These are phyloP conservation scores for Chondrus crispus DNA, from an alignment of 23 red algal genomes.

Conservation along the genomic window DNA sequence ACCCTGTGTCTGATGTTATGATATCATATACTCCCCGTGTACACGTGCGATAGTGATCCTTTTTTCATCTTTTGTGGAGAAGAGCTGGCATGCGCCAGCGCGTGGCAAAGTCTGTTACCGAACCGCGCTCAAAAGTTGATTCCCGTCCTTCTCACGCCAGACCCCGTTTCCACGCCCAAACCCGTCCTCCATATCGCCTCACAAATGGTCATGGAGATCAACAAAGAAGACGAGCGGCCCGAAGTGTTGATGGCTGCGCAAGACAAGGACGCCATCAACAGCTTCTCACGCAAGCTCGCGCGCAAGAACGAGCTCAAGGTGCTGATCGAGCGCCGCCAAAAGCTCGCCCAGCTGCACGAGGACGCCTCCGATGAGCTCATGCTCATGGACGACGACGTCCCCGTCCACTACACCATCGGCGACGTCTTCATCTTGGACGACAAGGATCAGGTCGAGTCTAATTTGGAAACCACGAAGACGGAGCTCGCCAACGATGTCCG, in stretches of 20 bases:
- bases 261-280: conserved; percentile 62
- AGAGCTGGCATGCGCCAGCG: too few relatives aligned
- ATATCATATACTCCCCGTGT: too few relatives aligned
- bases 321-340: conserved; percentile 34
- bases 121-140: too few relatives aligned
- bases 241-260: conserved; percentile 23
- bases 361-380: conserved; percentile 55
- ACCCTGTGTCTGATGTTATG: too few relatives aligned
- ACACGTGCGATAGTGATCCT: too few relatives aligned
- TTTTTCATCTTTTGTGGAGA: too few relatives aligned
- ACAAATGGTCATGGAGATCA: conserved; percentile 53
- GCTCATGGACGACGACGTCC: conserved; percentile 53
- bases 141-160: too few relatives aligned
- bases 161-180: too few relatives aligned
- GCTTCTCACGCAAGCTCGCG: conserved; percentile 34
- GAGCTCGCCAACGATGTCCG: conserved; percentile 15
- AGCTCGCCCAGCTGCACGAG: conserved; percentile 53
- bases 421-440: conserved; percentile 60
- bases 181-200: too few relatives aligned
- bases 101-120: too few relatives aligned
- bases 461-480: conserved; percentile 9
- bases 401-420: conserved; percentile 55
- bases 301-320: conserved; percentile 38
- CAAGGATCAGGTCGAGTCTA: conserved; percentile 28
- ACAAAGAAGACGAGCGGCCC: conserved; percentile 59